phyloP scores from a whole-genome alignment of 306 rosid species.

The Ochetophila trinervis region DNA sequence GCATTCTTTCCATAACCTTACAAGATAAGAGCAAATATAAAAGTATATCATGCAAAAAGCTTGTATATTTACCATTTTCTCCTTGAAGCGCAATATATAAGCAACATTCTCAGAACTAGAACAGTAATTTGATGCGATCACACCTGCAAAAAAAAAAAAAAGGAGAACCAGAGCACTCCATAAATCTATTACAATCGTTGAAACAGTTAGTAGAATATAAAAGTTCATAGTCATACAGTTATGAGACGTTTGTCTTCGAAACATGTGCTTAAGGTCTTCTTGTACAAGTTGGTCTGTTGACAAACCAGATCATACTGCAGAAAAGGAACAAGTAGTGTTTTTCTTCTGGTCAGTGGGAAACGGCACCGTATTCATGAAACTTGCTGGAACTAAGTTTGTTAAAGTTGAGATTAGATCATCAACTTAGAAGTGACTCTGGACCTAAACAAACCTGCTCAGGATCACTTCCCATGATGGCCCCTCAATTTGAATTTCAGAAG shows the following conservation, averaged over 20 bases:
- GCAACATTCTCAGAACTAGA: constrained; percentile 96
- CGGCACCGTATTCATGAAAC: constrained; percentile 16
- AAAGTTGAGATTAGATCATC: constrained; percentile 24
- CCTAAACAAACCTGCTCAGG: constrained; percentile 99
- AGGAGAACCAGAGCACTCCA: constrained; percentile 17
- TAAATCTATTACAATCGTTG: constrained; percentile 5
- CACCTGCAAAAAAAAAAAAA: constrained; percentile 55
- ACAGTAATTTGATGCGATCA: constrained; percentile 99
- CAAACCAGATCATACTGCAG: constrained; percentile 95
- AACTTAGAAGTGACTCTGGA: constrained; percentile 95
- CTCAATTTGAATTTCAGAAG: constrained; percentile 98
- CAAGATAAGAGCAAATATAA: too few species aligned
- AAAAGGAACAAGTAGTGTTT: constrained; percentile 3
- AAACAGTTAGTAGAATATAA: not conserved
- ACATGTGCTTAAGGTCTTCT: constrained; percentile 98
- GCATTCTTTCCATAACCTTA: not conserved
- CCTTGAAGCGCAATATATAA: constrained; percentile 91
- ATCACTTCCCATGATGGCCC: constrained; percentile 99
- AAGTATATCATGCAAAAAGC: not conserved
- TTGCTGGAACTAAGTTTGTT: not conserved
- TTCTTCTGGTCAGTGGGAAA: not conserved
- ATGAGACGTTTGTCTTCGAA: constrained; percentile 98
- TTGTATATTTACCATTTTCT: constrained; percentile 65
- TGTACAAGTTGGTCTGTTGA: constrained; percentile 99
- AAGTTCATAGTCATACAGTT: constrained; percentile 57